Percentiles rank a stretch among this genome's conserved stretches.
Evolutionary conservation across 257 asterid species (phyloP).

Genomic region (Solanum paucissectum): DNA sequence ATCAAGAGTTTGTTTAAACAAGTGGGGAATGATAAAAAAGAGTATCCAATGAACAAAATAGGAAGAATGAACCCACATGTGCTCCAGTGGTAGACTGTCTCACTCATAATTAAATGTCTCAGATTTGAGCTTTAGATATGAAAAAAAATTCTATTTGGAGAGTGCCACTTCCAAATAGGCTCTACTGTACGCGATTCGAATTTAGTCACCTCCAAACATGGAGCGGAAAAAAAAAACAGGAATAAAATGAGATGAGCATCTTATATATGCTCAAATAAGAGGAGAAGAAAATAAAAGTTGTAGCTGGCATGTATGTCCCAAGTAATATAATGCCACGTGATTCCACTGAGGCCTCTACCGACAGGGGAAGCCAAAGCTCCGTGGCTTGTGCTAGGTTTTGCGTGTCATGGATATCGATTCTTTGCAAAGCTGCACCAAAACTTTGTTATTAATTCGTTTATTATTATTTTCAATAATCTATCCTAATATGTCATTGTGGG

Average conservation of each 20-base stretch:
- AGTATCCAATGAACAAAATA: not conserved
- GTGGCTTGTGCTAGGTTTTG: not conserved
- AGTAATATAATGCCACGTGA: not conserved
- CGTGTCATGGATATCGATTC: not conserved
- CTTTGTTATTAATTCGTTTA: not conserved
- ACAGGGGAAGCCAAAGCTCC: not conserved
- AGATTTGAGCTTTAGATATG: too few species aligned
- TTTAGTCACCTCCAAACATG: too few species aligned
- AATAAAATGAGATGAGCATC: not conserved
- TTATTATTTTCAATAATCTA: too few species aligned
- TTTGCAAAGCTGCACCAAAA: not conserved
- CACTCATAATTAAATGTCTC: not conserved
- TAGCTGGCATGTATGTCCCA: not conserved
- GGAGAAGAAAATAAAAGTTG: not conserved
- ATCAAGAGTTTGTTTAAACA: not conserved
- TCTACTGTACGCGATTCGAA: rapidly evolving
- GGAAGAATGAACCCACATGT: not conserved
- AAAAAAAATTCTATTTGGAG: rapidly evolving
- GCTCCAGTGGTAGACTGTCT: too few species aligned
- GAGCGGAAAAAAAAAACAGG: too few species aligned
- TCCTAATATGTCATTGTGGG: too few species aligned
- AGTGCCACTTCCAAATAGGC: rapidly evolving
- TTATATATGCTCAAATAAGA: not conserved
- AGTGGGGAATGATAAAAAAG: not conserved
- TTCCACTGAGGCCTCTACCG: not conserved